These are phyloP conservation scores for Verticillium albo-atrum DNA, from an alignment of 2,329 filamentous ascomycete species.

Conservation along the genomic window DNA sequence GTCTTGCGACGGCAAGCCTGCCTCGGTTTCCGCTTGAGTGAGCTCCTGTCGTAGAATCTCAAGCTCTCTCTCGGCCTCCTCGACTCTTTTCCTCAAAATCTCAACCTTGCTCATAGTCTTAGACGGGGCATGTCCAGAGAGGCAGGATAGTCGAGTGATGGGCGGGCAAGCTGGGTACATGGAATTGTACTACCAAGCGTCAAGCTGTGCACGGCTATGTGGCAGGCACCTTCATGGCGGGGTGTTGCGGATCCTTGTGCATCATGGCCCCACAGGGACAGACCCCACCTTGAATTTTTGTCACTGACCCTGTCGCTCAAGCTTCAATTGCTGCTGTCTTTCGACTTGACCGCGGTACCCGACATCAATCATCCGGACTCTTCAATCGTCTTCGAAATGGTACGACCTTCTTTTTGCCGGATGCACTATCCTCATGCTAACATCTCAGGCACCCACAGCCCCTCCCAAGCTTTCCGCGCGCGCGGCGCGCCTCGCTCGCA, in stretches of 20 bases:
- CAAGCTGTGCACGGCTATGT: no score
- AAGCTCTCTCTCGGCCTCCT: conserved; percentile 42
- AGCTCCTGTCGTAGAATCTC: conserved; percentile 39
- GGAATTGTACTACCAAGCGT: no score
- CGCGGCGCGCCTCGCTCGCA: conserved; percentile 47
- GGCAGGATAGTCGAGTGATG: background rate
- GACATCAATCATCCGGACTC: background rate
- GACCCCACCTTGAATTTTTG: conserved; percentile 3
- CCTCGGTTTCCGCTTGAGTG: conserved; percentile 29
- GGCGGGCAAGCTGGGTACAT: no score
- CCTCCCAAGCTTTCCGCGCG: conserved; percentile 55
- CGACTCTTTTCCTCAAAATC: conserved; percentile 42
- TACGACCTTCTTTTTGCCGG: background rate
- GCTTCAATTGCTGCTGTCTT: background rate
- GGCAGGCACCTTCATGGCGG: background rate
- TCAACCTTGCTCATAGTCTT: conserved; percentile 33
- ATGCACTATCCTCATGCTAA: background rate
- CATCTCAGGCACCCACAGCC: conserved; percentile 19
- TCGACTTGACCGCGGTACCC: background rate
- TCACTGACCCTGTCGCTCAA: background rate
- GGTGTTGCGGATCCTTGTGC: background rate
- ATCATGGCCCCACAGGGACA: background rate
- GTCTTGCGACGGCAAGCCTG: background rate
- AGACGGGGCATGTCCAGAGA: background rate
- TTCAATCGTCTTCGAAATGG: background rate